Conservation (phyloP, 2,329 filamentous ascomycete genomes). For the Penicillium sp. region DNA sequence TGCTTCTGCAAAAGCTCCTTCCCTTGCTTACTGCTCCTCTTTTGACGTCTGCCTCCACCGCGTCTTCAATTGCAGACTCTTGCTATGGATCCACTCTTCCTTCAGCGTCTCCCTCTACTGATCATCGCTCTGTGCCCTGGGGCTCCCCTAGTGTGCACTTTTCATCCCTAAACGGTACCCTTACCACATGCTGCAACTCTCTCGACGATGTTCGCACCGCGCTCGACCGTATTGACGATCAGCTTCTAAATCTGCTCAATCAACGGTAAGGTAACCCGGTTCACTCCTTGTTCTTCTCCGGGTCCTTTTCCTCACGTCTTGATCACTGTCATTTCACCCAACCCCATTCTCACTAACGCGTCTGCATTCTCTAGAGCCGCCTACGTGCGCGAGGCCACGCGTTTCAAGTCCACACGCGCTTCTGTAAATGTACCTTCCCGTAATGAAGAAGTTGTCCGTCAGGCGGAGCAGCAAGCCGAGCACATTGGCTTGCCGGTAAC, state of each 20-base stretch:
- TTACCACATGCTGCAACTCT: slow-evolving; percentile 5
- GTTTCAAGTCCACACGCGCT: neutral
- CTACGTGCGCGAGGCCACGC: neutral
- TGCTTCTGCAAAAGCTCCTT: neutral
- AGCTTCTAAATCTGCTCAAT: neutral
- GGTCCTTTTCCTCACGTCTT: neutral
- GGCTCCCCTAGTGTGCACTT: slow-evolving; percentile 6
- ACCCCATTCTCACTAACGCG: no score
- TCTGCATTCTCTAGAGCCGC: neutral
- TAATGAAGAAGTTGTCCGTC: neutral
- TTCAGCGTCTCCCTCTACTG: neutral
- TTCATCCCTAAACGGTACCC: slow-evolving; percentile 4
- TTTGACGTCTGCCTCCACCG: neutral
- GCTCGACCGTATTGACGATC: neutral
- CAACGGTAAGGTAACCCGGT: neutral
- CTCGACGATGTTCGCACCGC: slow-evolving; percentile 3
- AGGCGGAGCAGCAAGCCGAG: neutral
- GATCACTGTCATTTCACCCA: neutral
- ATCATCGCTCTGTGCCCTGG: slow-evolving; percentile 1
- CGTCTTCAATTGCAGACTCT: neutral
- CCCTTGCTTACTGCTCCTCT: neutral
- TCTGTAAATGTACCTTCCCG: neutral
- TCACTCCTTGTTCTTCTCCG: neutral
- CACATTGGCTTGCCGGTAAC: slow-evolving; percentile 4
- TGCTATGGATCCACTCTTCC: neutral